Evolutionary conservation across 768 basidiomycete genomes (phyloP), one percentile per base, ranked within the genome.

Genomic region (Trametopsis cervina): DNA sequence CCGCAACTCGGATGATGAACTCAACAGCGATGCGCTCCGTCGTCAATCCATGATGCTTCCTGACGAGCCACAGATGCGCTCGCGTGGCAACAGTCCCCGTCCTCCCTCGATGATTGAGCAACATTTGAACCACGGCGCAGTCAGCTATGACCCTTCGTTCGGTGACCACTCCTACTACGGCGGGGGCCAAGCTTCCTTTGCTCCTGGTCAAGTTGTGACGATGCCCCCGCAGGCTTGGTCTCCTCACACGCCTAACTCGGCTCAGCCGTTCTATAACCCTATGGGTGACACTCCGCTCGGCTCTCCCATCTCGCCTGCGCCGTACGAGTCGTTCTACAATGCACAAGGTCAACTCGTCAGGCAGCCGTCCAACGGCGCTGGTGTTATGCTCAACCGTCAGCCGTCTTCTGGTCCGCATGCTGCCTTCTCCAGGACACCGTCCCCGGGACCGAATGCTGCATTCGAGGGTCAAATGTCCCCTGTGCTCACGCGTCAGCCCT

Each of bases 71-170:
- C 35, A 41, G 10, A 29, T 47, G 21, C 47, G 46, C 26, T 10
- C 17, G 20, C 66, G 69, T 39, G 70, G 70, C 47, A 66, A 57
- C 36, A 43, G 51, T 49, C 77, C 77, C 15, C 74, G 77, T 18
- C 78, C 81, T 15, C 82, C 83, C n/a, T 69, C 73, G 23, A 83
- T 83, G 82, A 71, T 78, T 43, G 75, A 84, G 40, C 74, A 72
- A 53, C 52, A 67, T 40, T 63, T 68, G 27, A 68, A 64, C 20
- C 39, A 42, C 33, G 46, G 53, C 3, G 47, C 53, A 6, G 46
- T 42, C 40, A 47, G 41, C 17, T 50, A 42, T 46, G 51, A 12
- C 48, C 48, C 33, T 20, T 38, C 40, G 20, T 35, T 37, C 44
- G 22, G 25, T 39, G 24, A 53, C 13, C 48, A 38, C 26, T 49